phyloP scores from a whole-genome alignment of 371 early-diverging fungal genomes.

The Mortierella sp. region DNA sequence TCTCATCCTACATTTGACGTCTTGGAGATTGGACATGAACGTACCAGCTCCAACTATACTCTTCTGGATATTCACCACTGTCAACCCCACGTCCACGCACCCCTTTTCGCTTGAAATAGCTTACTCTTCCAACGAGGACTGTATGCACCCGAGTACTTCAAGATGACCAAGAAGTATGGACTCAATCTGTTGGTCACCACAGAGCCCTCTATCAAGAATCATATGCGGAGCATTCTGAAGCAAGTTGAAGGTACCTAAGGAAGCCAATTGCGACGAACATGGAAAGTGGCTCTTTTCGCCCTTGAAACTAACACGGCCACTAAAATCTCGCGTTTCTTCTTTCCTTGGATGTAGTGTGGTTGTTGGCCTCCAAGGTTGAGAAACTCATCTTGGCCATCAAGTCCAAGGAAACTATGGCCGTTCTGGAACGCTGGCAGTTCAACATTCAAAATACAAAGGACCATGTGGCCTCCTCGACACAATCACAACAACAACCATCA shows the following conservation, averaged over 20 bases:
- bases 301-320: not conserved
- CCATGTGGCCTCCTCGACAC: conserved; percentile 1
- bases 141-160: conserved; percentile 90
- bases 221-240: conserved; percentile 76
- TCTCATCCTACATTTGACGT: no score
- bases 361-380: conserved; percentile 72
- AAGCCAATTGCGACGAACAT: no score
- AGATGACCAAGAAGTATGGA: conserved; percentile 82
- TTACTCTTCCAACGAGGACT: conserved; percentile 92
- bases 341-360: conserved; percentile 73
- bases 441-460: conserved; percentile 70
- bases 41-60: not conserved
- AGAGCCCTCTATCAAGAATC: conserved; percentile 77
- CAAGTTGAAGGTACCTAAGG: conserved; percentile 76
- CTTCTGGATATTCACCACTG: not conserved
- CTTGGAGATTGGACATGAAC: no score
- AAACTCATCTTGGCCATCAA: conserved; percentile 88
- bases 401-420: conserved; percentile 80
- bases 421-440: conserved; percentile 95
- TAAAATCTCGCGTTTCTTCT: not conserved
- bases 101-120: no score
- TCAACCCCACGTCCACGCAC: not conserved
- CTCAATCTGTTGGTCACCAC: conserved; percentile 79
- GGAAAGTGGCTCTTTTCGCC: no score
- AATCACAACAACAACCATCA: conserved; percentile 2